These are phyloP conservation scores for Syzygium oleosum DNA, from an alignment of 345 rosid genomes.

Conservation along the genomic window DNA sequence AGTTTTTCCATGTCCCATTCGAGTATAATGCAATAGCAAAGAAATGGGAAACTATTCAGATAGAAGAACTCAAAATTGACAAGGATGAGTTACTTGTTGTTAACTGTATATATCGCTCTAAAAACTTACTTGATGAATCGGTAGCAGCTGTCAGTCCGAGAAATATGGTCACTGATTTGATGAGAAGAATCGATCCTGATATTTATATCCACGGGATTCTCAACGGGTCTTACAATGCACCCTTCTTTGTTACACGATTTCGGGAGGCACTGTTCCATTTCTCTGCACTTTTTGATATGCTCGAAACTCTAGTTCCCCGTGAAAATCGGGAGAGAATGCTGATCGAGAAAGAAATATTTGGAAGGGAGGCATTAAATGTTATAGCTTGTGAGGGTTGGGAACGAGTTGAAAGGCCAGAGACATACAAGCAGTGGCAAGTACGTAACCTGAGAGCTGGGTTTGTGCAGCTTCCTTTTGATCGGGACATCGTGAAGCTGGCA, in stretches of 20 bases:
- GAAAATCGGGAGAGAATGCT: constrained; percentile 68
- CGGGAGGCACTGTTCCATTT: constrained; percentile 90
- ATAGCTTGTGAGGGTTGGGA: constrained; percentile 91
- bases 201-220: constrained; percentile 52
- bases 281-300: constrained; percentile 86
- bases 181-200: constrained; percentile 61
- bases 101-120: constrained; percentile 56
- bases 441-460: constrained; percentile 75
- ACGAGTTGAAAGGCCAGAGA: constrained; percentile 93
- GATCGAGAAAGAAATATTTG: constrained; percentile 65
- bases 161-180: constrained; percentile 44
- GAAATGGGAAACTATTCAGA: constrained; percentile 68
- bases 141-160: constrained; percentile 55
- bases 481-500: constrained; percentile 31
- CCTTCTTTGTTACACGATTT: constrained; percentile 82
- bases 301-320: constrained; percentile 65
- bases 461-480: constrained; percentile 49
- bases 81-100: constrained; percentile 64
- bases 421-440: constrained; percentile 88
- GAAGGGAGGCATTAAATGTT: constrained; percentile 78
- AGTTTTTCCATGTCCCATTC: constrained; percentile 67
- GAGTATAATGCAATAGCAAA: constrained; percentile 83
- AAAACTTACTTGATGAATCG: constrained; percentile 76
- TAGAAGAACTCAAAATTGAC: constrained; percentile 63
- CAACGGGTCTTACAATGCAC: constrained; percentile 76